Evolutionary conservation across 768 basidiomycete genomes (phyloP), one percentile per base, ranked within the genome.

Genomic region (Rickenella mellea): DNA sequence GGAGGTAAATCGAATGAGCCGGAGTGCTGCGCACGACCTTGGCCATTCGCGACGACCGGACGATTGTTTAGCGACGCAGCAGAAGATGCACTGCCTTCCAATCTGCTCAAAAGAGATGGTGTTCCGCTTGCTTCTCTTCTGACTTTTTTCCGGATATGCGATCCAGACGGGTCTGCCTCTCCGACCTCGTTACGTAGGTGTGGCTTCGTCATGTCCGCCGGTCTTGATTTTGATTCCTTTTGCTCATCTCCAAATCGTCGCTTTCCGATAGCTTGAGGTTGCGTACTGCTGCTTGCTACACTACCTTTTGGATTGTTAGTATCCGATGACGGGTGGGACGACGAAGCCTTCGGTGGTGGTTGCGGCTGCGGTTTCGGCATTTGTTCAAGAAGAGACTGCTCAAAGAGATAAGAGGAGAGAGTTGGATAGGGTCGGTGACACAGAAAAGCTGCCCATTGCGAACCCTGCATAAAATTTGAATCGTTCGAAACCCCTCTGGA

Each of bases 391-490:
- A 73, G 51, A 41, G 62, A 61, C 71, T 73, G 67, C 60, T 62
- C 58, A 68, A 71, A 67, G 40, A 59, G 55, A 66, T 51, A 55
- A 57, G 52, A 55, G 55, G 62, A 53, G 58, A 37, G 49, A 47
- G 61, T 69, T 61, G 60, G 65, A 51, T 54, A 61, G 61, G 60
- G 59, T 60, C 49, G 45, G 58, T 54, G 45, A 55, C 54, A 58
- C 56, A 39, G 53, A 54, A 45, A 54, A 61, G 65, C 52, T 54
- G 66, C 56, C 67, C 67, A 64, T 52, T 68, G 70, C 74, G 71
- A 74, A 76, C 74, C 74, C 68, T 75, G 44, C 73, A 68, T 47
- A 73, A 64, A 43, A 55, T 56, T 57, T 67, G 61, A 27, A 73
- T 53, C 44, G 63, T 65, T 50, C 45, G 37, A 44, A 26, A 20